Conservation (phyloP, 2,329 filamentous ascomycete species). For the Claviceps humidiphila region DNA sequence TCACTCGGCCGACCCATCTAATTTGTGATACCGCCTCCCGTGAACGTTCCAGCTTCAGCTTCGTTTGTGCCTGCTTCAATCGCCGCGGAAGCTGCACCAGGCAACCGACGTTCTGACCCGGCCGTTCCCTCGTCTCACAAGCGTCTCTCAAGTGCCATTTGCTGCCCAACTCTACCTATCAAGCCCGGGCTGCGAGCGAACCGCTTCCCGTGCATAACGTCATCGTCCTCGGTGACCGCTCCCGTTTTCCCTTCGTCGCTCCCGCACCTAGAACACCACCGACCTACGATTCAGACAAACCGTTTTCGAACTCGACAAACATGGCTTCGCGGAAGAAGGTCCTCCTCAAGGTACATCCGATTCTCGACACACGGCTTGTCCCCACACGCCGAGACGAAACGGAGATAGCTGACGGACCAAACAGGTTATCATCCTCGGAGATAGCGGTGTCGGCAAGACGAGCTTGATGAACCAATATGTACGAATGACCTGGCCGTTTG, state of each 20-base stretch:
- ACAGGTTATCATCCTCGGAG: slow-evolving; percentile 95
- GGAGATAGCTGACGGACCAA: neutral
- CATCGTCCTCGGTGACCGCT: neutral
- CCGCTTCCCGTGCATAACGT: slow-evolving; percentile 4
- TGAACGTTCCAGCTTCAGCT: neutral
- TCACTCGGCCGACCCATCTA: neutral
- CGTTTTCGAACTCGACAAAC: slow-evolving; percentile 28
- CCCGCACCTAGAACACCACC: slow-evolving; percentile 8
- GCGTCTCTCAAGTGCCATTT: neutral
- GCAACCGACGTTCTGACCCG: neutral
- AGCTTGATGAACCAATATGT: slow-evolving; percentile 99
- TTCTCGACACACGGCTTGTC: slow-evolving; percentile 2
- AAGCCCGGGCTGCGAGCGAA: neutral
- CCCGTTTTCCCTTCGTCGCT: slow-evolving; percentile 1
- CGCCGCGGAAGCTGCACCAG: neutral
- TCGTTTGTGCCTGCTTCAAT: slow-evolving; percentile 3
- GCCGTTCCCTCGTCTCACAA: neutral
- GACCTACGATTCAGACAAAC: neutral
- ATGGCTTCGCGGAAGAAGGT: slow-evolving; percentile 86
- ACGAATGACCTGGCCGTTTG: slow-evolving; percentile 25
- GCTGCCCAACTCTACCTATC: neutral
- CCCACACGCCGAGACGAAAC: no score
- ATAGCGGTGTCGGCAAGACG: slow-evolving; percentile 98
- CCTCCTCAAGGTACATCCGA: slow-evolving; percentile 58
- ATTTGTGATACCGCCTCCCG: neutral